These are phyloP conservation scores for Candida freyschussii DNA, from an alignment of 1,139 yeast genomes.

Conservation along the genomic window DNA sequence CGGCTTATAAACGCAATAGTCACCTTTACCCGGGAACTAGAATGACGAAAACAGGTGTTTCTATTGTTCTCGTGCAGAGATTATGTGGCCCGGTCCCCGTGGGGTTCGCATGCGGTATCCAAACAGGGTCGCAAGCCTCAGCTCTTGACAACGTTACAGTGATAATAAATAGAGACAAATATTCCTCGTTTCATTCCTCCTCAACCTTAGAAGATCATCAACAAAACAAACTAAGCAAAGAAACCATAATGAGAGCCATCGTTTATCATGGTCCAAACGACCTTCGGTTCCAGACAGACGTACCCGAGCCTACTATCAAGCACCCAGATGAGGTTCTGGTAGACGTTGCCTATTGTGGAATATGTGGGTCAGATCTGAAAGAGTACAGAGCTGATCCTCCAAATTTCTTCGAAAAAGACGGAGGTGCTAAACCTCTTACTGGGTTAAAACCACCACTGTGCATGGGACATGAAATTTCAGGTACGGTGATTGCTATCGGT, in stretches of 20 bases:
- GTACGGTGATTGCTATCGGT: constrained; percentile 35
- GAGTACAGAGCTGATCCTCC: constrained; percentile 42
- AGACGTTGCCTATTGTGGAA: constrained; percentile 44
- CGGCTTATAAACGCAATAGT: no score
- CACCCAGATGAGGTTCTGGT: constrained; percentile 39
- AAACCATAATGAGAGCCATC: constrained; percentile 38
- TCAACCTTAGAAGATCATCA: no score
- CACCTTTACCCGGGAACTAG: no score
- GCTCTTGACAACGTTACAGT: no score
- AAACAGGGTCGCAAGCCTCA: no score
- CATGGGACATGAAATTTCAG: constrained; percentile 58
- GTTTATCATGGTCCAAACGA: constrained; percentile 40
- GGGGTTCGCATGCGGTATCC: no score
- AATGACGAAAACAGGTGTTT: no score
- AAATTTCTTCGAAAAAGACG: constrained; percentile 36
- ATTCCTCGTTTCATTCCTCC: no score
- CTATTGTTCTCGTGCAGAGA: no score
- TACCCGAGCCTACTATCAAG: constrained; percentile 34
- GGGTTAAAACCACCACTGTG: constrained; percentile 32
- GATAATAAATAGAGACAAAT: no score
- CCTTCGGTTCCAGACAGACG: constrained; percentile 32
- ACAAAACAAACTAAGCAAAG: no score
- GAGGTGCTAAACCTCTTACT: constrained; percentile 31
- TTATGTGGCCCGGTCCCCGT: no score
- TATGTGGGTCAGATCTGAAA: constrained; percentile 50